These are phyloP conservation scores for Boletus huronensis DNA, from an alignment of 768 basidiomycete genomes.

Conservation along the genomic window DNA sequence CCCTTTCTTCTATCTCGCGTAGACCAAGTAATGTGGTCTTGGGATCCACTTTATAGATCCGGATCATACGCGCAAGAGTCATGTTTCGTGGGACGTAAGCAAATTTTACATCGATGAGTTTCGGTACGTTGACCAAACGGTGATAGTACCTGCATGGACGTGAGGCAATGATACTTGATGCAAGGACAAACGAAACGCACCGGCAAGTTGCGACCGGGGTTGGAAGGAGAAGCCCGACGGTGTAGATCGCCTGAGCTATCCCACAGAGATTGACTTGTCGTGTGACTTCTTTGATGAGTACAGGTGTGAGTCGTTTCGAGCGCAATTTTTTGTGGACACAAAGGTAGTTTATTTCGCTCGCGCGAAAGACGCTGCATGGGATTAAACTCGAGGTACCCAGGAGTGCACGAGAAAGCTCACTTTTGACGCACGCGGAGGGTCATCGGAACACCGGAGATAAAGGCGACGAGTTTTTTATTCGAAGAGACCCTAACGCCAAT, in stretches of 20 bases:
- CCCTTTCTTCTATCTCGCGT: conserved; percentile 83
- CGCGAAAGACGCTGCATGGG: conserved; percentile 54
- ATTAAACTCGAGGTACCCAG: conserved; percentile 4
- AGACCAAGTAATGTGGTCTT: conserved; percentile 56
- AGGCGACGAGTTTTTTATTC: conserved; percentile 92
- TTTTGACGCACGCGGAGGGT: conserved; percentile 78
- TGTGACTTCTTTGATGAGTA: conserved; percentile 97
- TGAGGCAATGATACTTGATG: conserved; percentile 5
- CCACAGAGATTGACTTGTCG: conserved; percentile 85
- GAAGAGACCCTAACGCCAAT: conserved; percentile 88
- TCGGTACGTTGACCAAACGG: conserved; percentile 85
- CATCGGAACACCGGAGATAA: conserved; percentile 91
- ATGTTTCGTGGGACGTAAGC: conserved; percentile 80
- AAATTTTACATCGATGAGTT: conserved; percentile 88
- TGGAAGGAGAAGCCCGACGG: conserved; percentile 88
- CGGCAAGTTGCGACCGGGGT: conserved; percentile 87
- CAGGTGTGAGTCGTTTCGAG: conserved; percentile 90
- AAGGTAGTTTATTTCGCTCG: conserved; percentile 95
- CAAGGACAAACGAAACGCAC: conserved; percentile 37
- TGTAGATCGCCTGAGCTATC: conserved; percentile 97
- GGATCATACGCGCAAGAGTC: conserved; percentile 90
- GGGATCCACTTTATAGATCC: conserved; percentile 63
- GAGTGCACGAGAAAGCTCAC: conserved; percentile 43
- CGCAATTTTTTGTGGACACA: conserved; percentile 97
- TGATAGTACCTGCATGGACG: conserved; percentile 71